Evolutionary conservation across 352 stramenopile genomes (phyloP).

Genomic region (Ophiocytium majus): DNA sequence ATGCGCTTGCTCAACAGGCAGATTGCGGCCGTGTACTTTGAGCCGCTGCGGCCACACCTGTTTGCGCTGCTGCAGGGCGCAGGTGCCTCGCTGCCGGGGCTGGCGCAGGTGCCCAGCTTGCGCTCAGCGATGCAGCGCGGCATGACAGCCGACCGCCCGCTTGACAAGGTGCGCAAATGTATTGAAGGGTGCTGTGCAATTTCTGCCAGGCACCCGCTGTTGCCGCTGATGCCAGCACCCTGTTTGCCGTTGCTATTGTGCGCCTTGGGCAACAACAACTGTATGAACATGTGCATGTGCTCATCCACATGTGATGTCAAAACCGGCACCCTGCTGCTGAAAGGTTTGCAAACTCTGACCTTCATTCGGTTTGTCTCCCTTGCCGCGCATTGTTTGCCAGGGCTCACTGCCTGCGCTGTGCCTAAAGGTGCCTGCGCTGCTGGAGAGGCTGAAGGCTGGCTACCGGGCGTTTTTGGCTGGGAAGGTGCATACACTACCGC

Average conservation of each 20-base stretch:
- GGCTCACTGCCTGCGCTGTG: slow-evolving; percentile 77
- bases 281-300: too few relatives aligned
- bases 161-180: slow-evolving; percentile 42
- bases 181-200: too few relatives aligned
- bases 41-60: slow-evolving; percentile 84
- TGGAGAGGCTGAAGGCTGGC: slow-evolving; percentile 87
- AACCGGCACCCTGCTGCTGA: too few relatives aligned
- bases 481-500: slow-evolving; percentile 73
- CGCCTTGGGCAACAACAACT: too few relatives aligned
- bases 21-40: slow-evolving; percentile 97
- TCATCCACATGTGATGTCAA: too few relatives aligned
- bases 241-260: too few relatives aligned
- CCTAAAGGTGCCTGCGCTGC: slow-evolving; percentile 79
- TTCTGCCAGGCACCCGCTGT: too few relatives aligned
- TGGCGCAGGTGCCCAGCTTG: slow-evolving; percentile 72
- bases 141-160: slow-evolving; percentile 37
- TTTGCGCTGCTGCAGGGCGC: slow-evolving; percentile 75
- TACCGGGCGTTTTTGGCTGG: slow-evolving; percentile 93
- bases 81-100: slow-evolving; percentile 72
- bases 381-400: slow-evolving; percentile 2
- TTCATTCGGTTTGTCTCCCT: slow-evolving; percentile 7
- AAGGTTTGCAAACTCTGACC: too few relatives aligned
- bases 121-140: slow-evolving; percentile 73
- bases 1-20: slow-evolving; percentile 98
- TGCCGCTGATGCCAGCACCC: too few relatives aligned